Conservation (phyloP, 2,329 filamentous ascomycete species). For the Dryadomyces quercus-mongolicae region DNA sequence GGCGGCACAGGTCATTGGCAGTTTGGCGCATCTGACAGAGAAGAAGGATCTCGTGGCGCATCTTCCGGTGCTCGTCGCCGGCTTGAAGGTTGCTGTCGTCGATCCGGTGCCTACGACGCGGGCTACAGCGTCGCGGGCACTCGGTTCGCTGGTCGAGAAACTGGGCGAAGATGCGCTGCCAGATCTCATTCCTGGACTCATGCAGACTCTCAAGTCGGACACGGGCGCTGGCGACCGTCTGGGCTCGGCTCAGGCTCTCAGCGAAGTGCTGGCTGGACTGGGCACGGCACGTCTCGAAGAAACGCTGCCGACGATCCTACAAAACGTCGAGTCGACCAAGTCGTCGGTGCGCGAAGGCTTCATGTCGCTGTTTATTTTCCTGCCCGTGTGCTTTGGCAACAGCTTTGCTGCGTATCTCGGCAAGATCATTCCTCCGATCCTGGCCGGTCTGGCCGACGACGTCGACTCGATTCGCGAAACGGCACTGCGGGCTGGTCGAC, state of each 20-base stretch:
- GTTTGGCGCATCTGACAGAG: conserved; percentile 91
- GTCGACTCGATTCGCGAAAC: conserved; percentile 94
- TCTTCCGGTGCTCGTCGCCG: conserved; percentile 82
- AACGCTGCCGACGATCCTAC: conserved; percentile 87
- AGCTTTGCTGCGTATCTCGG: conserved; percentile 93
- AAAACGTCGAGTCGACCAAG: conserved; percentile 89
- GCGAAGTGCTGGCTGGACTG: conserved; percentile 88
- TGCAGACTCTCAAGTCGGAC: conserved; percentile 95
- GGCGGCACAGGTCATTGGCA: conserved; percentile 93
- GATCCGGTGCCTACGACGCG: conserved; percentile 94
- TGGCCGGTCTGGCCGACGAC: conserved; percentile 89
- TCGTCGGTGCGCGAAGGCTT: conserved; percentile 89
- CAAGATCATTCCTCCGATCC: conserved; percentile 89
- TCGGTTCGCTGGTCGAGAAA: conserved; percentile 96
- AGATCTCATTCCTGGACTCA: conserved; percentile 92
- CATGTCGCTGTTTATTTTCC: conserved; percentile 98
- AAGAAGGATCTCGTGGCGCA: conserved; percentile 87
- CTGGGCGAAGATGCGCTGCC: conserved; percentile 92
- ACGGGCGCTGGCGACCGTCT: conserved; percentile 92
- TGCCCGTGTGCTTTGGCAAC: conserved; percentile 97
- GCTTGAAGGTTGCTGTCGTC: conserved; percentile 77
- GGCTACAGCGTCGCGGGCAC: conserved; percentile 87
- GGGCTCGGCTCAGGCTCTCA: conserved; percentile 90
- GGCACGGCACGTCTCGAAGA: conserved; percentile 90
- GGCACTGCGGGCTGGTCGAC: conserved; percentile 81